Base-by-base conservation (phyloP, 108 stramenopile species). In the Fragilariopsis cylindrus region DNA sequence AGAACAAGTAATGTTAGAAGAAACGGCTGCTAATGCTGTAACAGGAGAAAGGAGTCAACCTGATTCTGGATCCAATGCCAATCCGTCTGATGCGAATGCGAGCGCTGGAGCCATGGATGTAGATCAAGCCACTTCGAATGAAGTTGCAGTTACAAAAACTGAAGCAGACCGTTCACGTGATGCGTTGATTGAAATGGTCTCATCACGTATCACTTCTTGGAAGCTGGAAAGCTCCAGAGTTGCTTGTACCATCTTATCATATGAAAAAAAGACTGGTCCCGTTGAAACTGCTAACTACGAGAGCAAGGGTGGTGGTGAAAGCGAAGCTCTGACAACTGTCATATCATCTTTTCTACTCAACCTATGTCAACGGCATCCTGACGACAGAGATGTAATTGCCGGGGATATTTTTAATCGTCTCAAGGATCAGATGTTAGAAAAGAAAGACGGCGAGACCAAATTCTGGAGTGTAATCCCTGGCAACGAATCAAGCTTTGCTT, bases 281-380 rank as follows among this genome's bases (percentile, higher is more conserved):
- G 60, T 19, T 60, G 18, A 9, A 18, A n/a, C 53, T 12, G 49
- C 47, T 18, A 57, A 65, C 39, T 53, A 9, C 4, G 30, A 30
- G 30, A 30, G 9, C 7, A 62, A 41, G n/a, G 77, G 76, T 5
- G 82, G 84, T 64, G 87, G 77, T 13, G 92, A 92, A 57, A 69
- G 43, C 9, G 88, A 88, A 76, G 89, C 89, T 46, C 65, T 87
- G 12, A 86, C 90, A n/a, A 79, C 89, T 16, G 88, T 93, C 16
- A 55, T 96, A 13, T 70, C 79, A 4, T 84, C 91, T 21, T 93
- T 93, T 81, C 55, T 96, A 45, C 81, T 93, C 7, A 82, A 92
- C 49, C 39, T 87, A 21, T 85, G 86, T 70, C 69, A 78, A 48
- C 72, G 78, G 15, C 82, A 87, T 69, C 81, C 88, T 15, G 76